Conservation (phyloP, 805 yeast species). For the Metschnikowia peoriensis region DNA sequence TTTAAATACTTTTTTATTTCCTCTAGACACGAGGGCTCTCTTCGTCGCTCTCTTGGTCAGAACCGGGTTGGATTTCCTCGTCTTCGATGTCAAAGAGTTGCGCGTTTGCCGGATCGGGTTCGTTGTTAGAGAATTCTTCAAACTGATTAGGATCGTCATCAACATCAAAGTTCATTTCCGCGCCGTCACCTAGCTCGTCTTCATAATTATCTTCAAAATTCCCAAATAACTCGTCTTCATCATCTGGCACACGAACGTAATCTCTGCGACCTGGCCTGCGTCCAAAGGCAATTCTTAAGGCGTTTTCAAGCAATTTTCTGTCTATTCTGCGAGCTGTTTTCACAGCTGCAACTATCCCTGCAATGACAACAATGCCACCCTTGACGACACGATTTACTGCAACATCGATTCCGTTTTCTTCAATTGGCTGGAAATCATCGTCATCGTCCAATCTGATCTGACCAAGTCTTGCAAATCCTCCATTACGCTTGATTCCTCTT, state of each 20-base stretch:
- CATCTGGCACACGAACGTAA: constrained; percentile 43
- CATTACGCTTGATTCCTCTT: constrained; percentile 75
- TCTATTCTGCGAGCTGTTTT: constrained; percentile 37
- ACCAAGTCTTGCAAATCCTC: constrained; percentile 75
- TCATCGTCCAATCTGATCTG: constrained; percentile 79
- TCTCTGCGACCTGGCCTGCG: constrained; percentile 39
- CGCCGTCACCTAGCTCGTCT: constrained; percentile 35
- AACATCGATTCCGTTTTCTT: constrained; percentile 58
- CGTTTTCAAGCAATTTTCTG: constrained; percentile 30
- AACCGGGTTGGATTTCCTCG: constrained; percentile 12
- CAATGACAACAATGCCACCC: constrained; percentile 51
- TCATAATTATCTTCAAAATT: constrained; percentile 40
- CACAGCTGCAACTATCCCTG: constrained; percentile 36
- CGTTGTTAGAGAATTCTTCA: constrained; percentile 11
- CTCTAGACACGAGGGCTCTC: not conserved
- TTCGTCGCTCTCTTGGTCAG: not conserved
- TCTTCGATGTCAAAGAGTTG: constrained; percentile 35
- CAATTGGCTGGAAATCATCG: constrained; percentile 55
- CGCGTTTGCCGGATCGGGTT: constrained; percentile 20
- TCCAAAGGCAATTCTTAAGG: constrained; percentile 30
- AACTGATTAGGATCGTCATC: constrained; percentile 21
- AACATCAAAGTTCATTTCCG: constrained; percentile 24
- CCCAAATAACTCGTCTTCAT: constrained; percentile 43
- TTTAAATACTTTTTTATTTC: not conserved
- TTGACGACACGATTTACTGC: constrained; percentile 57